Conservation (phyloP, 2,329 filamentous ascomycete species). For the Thermothelomyces thermophilus region DNA sequence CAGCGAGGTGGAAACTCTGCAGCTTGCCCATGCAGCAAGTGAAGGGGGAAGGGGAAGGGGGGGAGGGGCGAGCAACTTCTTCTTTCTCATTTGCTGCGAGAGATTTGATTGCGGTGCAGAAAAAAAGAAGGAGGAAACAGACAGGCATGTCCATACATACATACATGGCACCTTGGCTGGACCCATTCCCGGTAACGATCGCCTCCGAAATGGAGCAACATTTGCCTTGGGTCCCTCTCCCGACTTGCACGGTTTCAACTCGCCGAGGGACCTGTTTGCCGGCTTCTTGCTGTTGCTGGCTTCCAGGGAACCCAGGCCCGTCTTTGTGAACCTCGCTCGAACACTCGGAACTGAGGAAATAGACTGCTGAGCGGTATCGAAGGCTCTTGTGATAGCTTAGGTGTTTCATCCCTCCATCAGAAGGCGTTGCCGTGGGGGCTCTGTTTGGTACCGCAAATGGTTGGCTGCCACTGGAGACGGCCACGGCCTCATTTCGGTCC, state of each 20-base stretch:
- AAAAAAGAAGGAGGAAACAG: slow-evolving; percentile 6
- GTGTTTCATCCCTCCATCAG: neutral
- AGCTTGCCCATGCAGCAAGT: slow-evolving; percentile 3
- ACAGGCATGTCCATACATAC: too few species aligned
- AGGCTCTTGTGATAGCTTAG: neutral
- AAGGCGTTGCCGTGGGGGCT: neutral
- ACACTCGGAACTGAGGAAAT: slow-evolving; percentile 4
- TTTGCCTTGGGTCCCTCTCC: neutral
- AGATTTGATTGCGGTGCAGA: slow-evolving; percentile 8
- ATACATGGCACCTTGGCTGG: slow-evolving; percentile 4
- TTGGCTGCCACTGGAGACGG: slow-evolving; percentile 14
- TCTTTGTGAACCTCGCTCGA: slow-evolving; percentile 6
- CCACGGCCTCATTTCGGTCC: slow-evolving; percentile 23
- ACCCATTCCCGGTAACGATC: neutral
- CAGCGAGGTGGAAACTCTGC: neutral
- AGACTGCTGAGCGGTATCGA: neutral
- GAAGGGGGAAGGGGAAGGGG: too few species aligned
- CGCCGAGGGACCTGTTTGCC: neutral
- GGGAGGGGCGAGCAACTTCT: too few species aligned
- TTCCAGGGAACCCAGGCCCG: neutral
- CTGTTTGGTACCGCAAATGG: slow-evolving; percentile 13
- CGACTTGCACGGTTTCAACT: neutral
- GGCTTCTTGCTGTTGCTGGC: neutral
- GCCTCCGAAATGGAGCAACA: slow-evolving; percentile 7
- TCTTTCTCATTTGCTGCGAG: slow-evolving; percentile 5